Evolutionary conservation across 768 basidiomycete genomes (phyloP), one percentile per base, ranked within the genome.

Genomic region (Cystofilobasidium ferigula): DNA sequence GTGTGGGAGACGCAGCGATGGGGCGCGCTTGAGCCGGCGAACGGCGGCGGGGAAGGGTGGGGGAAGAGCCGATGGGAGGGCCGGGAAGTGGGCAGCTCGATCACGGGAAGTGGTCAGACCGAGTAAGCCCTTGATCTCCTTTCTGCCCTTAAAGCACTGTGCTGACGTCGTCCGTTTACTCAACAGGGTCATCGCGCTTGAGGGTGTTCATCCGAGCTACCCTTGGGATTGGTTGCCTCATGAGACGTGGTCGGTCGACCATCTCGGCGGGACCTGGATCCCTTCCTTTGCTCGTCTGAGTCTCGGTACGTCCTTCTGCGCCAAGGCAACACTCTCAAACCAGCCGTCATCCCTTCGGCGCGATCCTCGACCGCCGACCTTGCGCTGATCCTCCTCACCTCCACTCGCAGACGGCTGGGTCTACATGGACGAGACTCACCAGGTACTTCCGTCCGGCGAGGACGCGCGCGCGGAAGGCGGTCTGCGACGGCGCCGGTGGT

Each of bases 231-330:
- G 65, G 65, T 14, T 67, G 14, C 60, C 51, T 0, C 34, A 54
- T 10, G 65, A 67, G 65, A 45, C 20, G 1, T 67, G 58, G 58
- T 67, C 30, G 13, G 24, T 67, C n/a, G 65, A 67, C 60, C 38
- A 48, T 8, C 40, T 61, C 10, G 65, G 65, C 8, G 26, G 38
- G 30, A 30, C 28, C 24, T 67, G 65, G 65, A 54, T 32, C 3
- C 48, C 32, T 24, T 16, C 58, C 3, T 40, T 40, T 7, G 32
- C 34, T 1, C 28, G 38, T 0, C 53, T 67, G 1, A 59, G 53
- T 26, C 22, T 28, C n/a, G 60, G 60, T 67, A 40, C 32, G 64
- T 61, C 36, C 9, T 18, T 18, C 26, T 36, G 13, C 45, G 3
- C 34, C 28, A 3, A 34, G n/a, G 5, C 32, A 34, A 12, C 20